These are phyloP conservation scores for Thecaphora thlaspeos DNA, from an alignment of 1,284 basidiomycete genomes.

Conservation along the genomic window DNA sequence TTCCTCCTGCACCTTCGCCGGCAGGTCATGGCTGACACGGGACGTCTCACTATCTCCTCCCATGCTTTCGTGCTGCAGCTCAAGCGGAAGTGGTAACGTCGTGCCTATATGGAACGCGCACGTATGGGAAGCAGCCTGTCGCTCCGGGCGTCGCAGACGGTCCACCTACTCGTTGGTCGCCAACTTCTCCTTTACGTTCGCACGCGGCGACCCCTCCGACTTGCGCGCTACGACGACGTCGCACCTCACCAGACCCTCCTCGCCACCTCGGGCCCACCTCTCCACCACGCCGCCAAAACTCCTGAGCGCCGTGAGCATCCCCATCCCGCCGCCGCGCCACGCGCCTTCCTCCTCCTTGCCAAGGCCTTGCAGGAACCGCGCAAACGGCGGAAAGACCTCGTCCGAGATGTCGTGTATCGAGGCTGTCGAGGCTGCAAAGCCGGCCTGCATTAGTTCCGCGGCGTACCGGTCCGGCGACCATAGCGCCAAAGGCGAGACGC, in stretches of 20 bases:
- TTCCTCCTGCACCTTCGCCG: background rate
- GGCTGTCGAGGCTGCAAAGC: slow-evolving; percentile 14
- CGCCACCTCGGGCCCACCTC: slow-evolving; percentile 44
- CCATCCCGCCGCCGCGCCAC: slow-evolving; percentile 35
- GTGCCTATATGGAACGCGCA: too few relatives aligned
- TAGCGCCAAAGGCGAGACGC: slow-evolving; percentile 28
- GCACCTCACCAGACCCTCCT: slow-evolving; percentile 34
- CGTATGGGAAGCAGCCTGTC: too few relatives aligned
- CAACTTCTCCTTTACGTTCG: background rate
- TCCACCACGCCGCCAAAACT: slow-evolving; percentile 42
- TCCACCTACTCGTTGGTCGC: background rate
- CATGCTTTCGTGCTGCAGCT: too few relatives aligned
- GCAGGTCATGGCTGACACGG: too few relatives aligned
- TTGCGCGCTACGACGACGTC: slow-evolving; percentile 39
- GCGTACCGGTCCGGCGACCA: slow-evolving; percentile 35
- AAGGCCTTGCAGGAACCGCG: slow-evolving; percentile 35
- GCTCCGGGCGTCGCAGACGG: background rate
- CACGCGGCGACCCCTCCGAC: background rate
- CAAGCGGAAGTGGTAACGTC: too few relatives aligned
- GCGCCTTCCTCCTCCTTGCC: slow-evolving; percentile 31
- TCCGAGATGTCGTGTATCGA: slow-evolving; percentile 44
- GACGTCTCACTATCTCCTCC: background rate
- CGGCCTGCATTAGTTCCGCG: slow-evolving; percentile 19
- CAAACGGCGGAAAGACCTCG: slow-evolving; percentile 47
- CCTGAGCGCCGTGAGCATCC: slow-evolving; percentile 23